A percentile compares a stretch with the other conserved stretches of the same genome.
Conservation (phyloP, 768 basidiomycete genomes). For the Lyophyllum semitale region DNA sequence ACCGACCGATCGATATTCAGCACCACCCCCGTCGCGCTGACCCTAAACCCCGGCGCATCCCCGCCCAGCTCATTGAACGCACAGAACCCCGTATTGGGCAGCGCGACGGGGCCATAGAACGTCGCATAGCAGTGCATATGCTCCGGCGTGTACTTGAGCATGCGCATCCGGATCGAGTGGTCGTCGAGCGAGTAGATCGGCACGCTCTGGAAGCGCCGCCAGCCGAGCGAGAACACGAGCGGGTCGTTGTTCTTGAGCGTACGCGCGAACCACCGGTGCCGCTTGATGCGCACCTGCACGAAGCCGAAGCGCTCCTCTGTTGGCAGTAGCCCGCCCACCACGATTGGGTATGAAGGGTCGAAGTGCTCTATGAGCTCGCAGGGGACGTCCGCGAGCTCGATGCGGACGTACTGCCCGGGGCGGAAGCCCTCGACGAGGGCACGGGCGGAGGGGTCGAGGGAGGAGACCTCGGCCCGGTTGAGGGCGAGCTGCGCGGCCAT, state of each 20-base stretch:
- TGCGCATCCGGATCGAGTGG: slow-evolving; percentile 96
- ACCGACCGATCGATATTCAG: slow-evolving; percentile 89
- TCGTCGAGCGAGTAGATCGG: slow-evolving; percentile 98
- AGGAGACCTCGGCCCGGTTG: slow-evolving; percentile 85
- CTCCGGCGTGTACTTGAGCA: slow-evolving; percentile 99
- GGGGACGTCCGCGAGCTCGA: slow-evolving; percentile 84
- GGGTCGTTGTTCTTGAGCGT: slow-evolving; percentile 98
- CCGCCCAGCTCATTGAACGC: slow-evolving; percentile 85
- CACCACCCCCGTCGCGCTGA: slow-evolving; percentile 93
- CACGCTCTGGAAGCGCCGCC: slow-evolving; percentile 93
- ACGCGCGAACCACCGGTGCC: slow-evolving; percentile 90
- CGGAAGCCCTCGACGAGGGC: slow-evolving; percentile 87
- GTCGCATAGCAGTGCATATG: slow-evolving; percentile 99
- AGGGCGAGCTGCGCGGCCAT: slow-evolving; percentile 82
- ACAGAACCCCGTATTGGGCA: slow-evolving; percentile 96
- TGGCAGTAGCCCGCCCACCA: slow-evolving; percentile 88
- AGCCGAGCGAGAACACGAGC: slow-evolving; percentile 94
- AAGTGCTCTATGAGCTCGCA: slow-evolving; percentile 94
- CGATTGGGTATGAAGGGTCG: slow-evolving; percentile 86
- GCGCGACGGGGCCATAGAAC: slow-evolving; percentile 90
- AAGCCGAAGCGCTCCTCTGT: slow-evolving; percentile 93
- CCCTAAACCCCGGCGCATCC: slow-evolving; percentile 76
- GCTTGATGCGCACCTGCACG: slow-evolving; percentile 93
- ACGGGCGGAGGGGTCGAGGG: slow-evolving; percentile 74
- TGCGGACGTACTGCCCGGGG: slow-evolving; percentile 89